phyloP scores from a whole-genome alignment of 805 yeast genomes.

The Cyberlindnera subsufficiens region DNA sequence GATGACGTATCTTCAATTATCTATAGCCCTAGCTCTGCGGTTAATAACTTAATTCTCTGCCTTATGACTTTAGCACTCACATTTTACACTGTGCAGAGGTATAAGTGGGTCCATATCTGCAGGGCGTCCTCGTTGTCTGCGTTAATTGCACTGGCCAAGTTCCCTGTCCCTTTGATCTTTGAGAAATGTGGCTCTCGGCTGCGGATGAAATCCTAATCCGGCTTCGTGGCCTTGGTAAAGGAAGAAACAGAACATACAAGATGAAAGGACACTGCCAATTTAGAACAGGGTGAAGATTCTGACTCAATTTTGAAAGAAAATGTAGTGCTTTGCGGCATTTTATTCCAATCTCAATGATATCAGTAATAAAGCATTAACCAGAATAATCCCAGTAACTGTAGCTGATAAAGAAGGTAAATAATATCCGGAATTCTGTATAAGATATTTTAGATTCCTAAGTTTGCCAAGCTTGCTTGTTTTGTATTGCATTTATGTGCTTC shows the following conservation, averaged over 20 bases:
- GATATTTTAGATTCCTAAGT: too few species aligned
- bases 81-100: conserved; percentile 81
- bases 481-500: too few species aligned
- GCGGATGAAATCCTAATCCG: conserved; percentile 52
- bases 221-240: conserved; percentile 48
- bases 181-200: conserved; percentile 50
- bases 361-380: too few species aligned
- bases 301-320: conserved; percentile 8
- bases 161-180: conserved; percentile 73
- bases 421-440: too few species aligned
- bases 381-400: too few species aligned
- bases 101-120: conserved; percentile 56
- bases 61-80: conserved; percentile 76
- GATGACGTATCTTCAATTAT: conserved; percentile 65
- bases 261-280: conserved; percentile 7
- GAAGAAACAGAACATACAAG: conserved; percentile 30
- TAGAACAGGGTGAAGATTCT: conserved; percentile 5
- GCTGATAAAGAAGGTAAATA: too few species aligned
- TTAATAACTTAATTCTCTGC: conserved; percentile 76
- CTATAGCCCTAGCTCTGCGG: conserved; percentile 85
- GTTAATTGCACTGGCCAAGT: conserved; percentile 60
- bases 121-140: conserved; percentile 75
- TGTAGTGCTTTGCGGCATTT: too few species aligned
- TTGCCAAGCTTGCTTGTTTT: too few species aligned
- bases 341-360: too few species aligned